Percentiles rank a stretch among this genome's conserved stretches.
Evolutionary conservation across 768 basidiomycete genomes (phyloP).

Genomic region (Russula olivacea): DNA sequence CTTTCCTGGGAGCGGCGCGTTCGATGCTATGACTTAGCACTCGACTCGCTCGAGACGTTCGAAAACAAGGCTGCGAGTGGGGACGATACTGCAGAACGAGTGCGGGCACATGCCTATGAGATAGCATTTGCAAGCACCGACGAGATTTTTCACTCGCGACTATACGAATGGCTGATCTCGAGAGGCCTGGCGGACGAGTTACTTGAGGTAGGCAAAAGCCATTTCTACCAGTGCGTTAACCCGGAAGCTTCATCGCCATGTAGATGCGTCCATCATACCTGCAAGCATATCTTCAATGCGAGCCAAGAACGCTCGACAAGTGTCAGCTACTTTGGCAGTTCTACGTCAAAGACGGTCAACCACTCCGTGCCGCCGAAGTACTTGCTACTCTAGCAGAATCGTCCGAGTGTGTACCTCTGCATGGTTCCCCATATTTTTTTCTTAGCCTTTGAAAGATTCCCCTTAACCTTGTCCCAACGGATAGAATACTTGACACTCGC

Average conservation of each 20-base stretch:
- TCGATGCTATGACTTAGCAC: conserved; percentile 75
- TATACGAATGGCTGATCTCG: conserved; percentile 92
- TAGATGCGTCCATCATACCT: conserved; percentile 85
- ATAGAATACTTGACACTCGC: conserved; percentile 92
- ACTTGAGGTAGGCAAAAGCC: conserved; percentile 60
- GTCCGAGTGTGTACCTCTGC: conserved; percentile 50
- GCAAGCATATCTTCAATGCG: conserved; percentile 79
- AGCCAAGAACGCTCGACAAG: conserved; percentile 74
- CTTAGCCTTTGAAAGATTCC: conserved; percentile 42
- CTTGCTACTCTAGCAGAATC: conserved; percentile 80
- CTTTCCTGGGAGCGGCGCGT: conserved; percentile 54
- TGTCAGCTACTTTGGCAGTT: conserved; percentile 94
- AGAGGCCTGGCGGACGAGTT: conserved; percentile 80
- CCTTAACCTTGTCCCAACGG: conserved; percentile 62
- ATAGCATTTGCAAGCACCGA: conserved; percentile 81
- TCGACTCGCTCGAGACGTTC: conserved; percentile 73
- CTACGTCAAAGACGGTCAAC: conserved; percentile 88
- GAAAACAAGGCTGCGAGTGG: conserved; percentile 52
- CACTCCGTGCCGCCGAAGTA: conserved; percentile 82
- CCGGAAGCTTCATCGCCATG: conserved; percentile 3
- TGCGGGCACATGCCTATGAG: conserved; percentile 81
- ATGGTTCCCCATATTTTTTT: neutral
- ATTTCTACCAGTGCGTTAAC: conserved; percentile 6
- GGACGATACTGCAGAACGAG: conserved; percentile 51
- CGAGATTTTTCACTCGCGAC: conserved; percentile 86